Base-by-base conservation (phyloP, 768 basidiomycete species). In the Naganishia friedmannii region DNA sequence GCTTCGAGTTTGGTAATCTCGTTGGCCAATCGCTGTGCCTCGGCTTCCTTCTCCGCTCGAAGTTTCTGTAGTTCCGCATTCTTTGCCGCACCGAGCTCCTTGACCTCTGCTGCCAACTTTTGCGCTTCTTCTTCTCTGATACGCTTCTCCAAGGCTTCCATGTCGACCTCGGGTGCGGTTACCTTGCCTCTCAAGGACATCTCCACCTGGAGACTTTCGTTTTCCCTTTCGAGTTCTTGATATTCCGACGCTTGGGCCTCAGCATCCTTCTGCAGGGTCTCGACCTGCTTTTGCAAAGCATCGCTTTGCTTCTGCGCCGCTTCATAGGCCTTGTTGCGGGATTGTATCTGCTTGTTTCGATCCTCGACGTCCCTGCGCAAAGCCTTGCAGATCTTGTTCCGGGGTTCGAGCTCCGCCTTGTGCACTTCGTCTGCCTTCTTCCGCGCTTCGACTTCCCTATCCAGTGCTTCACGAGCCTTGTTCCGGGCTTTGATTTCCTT, bases 161-260 rank as follows among this genome's bases (percentile, higher is more conserved):
- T 63, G 7, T 63, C 60, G 42, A 12, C 37, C 42, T 63, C 23
- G 5, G 28, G 21, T 45, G 60, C 5, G 4, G 17, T 2, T 34
- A 23, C 15, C 6, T 63, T 63, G 7, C 31, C 31, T 13, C 39
- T 46, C 37, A 63, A 28, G 13, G 60, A 23, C 21, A 63, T 21
- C 39, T 63, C 60, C 13, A 63, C 60, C 15, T 63, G 37, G 3
- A 63, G 39, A 37, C 26, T 31, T 23, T 58, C 57, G 37, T 63
- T 42, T 42, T 63, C 31, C 39, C 42, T n/a, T 45, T 63, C 26
- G 9, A 63, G 60, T 23, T 63, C 60, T 26, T 42, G 42, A 26
- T 26, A 45, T 6, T 42, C 39, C 9, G 60, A 39, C 26, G 39
- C 29, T 12, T 28, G 39, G 7, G 60, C 60, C 5, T 2, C 21